Evolutionary conservation across 148 eudicot genomes (phyloP), one percentile per base, ranked within the genome.

Genomic region (Silene conica): DNA sequence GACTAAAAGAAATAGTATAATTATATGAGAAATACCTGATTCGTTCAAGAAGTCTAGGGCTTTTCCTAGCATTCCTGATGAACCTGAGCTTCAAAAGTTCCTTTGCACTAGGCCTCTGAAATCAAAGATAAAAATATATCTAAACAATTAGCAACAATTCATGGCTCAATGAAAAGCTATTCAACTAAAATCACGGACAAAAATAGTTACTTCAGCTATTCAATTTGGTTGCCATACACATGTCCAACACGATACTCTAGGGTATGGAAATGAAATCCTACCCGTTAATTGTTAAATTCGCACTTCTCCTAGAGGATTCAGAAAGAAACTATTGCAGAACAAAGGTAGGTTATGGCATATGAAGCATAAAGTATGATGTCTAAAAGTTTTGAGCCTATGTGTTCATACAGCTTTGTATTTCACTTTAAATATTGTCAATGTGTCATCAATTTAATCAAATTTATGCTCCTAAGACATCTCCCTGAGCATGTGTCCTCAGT

Each of bases 41-140:
- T 86, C 97, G 91, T 82, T 94, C 98, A 85, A 88, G 76, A 78
- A 94, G 97, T 77, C 85, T 85, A 62, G 89, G 91, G 85, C 89
- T 91, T 86, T 88, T 94, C 83, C 93, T 85, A 74, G 93, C 96
- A 83, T 77, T 88, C 80, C 83, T 94, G 70, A 91, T 87, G 73
- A 94, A 89, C 52, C 93, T 91, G 74, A 86, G 97, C 88, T 91
- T 94, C 63, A 89, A 68, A 73, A 94, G 92, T 67, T 94, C 98
- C 82, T 89, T 94, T 54, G 98, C 98, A 85, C 97, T 94, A 74
- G 89, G 89, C 80, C 98, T 88, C 98, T 94, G 87, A 76, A 84
- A 83, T 64, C 63, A 82, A 69, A 59, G 23, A 28, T 9, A 19
- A 63, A 64, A 71, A 26, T 61, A 63, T 48, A 52, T 26, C 62